Evolutionary conservation across 768 basidiomycete species (phyloP).

Genomic region (Lentinula guzmanii): DNA sequence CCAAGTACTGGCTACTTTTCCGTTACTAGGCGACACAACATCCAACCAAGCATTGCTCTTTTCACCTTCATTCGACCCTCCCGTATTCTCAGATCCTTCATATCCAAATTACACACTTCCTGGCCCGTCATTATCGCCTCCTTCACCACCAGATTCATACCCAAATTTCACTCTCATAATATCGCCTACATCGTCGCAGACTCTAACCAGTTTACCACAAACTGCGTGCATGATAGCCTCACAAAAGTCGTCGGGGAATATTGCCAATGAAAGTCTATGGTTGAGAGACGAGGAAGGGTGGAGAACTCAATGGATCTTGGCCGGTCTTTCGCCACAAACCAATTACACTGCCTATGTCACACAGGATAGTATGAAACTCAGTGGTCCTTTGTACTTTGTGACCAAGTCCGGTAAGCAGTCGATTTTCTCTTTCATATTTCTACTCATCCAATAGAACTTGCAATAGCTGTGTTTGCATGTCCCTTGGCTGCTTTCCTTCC

Average conservation of each 20-base stretch:
- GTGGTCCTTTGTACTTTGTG: constrained; percentile 61
- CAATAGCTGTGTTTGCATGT: constrained; percentile 59
- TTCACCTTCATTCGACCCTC: constrained; percentile 46
- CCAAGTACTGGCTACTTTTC: constrained; percentile 31
- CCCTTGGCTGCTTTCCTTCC: constrained; percentile 65
- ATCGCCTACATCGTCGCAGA: constrained; percentile 34
- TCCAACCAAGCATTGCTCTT: constrained; percentile 68
- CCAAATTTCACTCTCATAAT: constrained; percentile 54
- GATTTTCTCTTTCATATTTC: background rate
- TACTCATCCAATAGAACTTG: background rate
- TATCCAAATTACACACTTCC: constrained; percentile 80
- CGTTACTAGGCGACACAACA: constrained; percentile 70
- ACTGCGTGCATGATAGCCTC: constrained; percentile 56
- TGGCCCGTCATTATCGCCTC: constrained; percentile 41
- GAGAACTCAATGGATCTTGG: constrained; percentile 64
- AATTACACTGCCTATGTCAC: constrained; percentile 79
- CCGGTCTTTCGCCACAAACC: constrained; percentile 51
- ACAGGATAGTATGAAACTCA: constrained; percentile 48
- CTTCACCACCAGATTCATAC: constrained; percentile 31
- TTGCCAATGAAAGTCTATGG: constrained; percentile 47
- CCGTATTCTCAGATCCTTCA: constrained; percentile 27
- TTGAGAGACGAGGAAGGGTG: constrained; percentile 52
- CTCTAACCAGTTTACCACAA: constrained; percentile 35
- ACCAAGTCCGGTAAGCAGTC: constrained; percentile 64
- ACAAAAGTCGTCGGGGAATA: constrained; percentile 28